Base-by-base conservation (phyloP, 371 early-diverging fungal genomes). In the Thermomucor indicae-seudaticae region DNA sequence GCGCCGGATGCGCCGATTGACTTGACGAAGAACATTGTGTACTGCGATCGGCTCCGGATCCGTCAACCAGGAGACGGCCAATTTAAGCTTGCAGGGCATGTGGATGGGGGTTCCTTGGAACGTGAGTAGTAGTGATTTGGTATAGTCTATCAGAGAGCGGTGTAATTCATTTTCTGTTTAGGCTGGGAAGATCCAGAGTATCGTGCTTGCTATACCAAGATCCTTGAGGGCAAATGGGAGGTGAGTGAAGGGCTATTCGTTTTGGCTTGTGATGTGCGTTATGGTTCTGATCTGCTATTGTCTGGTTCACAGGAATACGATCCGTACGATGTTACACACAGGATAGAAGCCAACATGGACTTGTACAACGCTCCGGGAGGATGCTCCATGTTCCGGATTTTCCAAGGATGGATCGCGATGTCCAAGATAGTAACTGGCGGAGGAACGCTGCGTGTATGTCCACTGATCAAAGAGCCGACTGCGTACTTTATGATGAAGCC, bases 341-440 rank as follows among this genome's bases (percentile, higher is more conserved):
- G 70, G 40, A 57, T 67, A 27, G 57, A 57, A 39, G 73, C 73
- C 7, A 39, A 50, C 12, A 67, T 67, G 73, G 65, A 69, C 31
- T 45, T 67, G 4, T 73, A 73, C 17, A 47, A 64, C 37, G 47
- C 58, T 20, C 51, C 58, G 35, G 67, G 63, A 22, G 67, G 70
- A 5, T 62, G 67, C 23, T 70, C 67, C n/a, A 67, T 73, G 38
- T 73, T 69, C 46, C 51, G 73, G 19, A 59, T 57, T 17, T 67
- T 72, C 41, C 73, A 72, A 58, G 73, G 73, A 11, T 72, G 73
- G 70, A 23, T 72, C 11, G 64, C 70, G 10, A 57, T 73, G n/a
- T 59, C 63, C 6, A 50, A 60, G 6, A 67, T 70, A 20, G 49
- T 48, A 11, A 56, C 62, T 10, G 57, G 55, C n/a, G 58, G 65